Base-by-base conservation (phyloP, 371 early-diverging fungal genomes). In the Homolaphlyctis polyrhiza region DNA sequence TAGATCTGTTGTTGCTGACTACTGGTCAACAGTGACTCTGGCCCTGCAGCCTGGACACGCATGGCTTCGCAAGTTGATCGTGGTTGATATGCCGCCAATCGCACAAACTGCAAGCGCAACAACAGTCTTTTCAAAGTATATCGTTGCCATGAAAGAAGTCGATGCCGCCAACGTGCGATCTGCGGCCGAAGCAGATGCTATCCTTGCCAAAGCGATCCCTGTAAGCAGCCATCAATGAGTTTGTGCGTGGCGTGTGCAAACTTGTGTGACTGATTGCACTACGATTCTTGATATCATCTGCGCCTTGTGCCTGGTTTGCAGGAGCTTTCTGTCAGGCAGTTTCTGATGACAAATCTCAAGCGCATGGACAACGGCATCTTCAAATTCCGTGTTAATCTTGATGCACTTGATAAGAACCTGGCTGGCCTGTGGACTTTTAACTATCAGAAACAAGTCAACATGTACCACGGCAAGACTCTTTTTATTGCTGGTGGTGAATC, bases 261-360 rank as follows among this genome's bases (percentile, higher is more conserved):
- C 39, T 39, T 39, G 39, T 18, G n/a, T n/a, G n/a, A n/a, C n/a
- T n/a, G n/a, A n/a, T n/a, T n/a, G n/a, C n/a, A n/a, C n/a, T n/a
- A n/a, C n/a, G n/a, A n/a, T n/a, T n/a, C n/a, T n/a, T n/a, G n/a
- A n/a, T n/a, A n/a, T n/a, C n/a, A 11, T 8, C 8, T 18, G 39
- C 39, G 39, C 18, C 11, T 18, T 11, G 18, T 18, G 39, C 39
- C 39, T 8, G 47, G 8, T 6, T 11, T 30, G n/a, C 60, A 84
- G 70, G 86, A 90, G 58, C 21, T 86, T 0, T 69, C 81, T 3
- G 74, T 93, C 1, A 86, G 96, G 0, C 91, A 90, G 72, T 96
- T 96, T 69, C 67, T 96, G 62, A 75, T 96, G 58, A 96, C 96
- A 14, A 96, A 96, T 67, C 75, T 93, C 61, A 92, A 90, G 62